phyloP scores from a whole-genome alignment of 192 early-diverging fungal genomes.

The Linnemannia hyalina region DNA sequence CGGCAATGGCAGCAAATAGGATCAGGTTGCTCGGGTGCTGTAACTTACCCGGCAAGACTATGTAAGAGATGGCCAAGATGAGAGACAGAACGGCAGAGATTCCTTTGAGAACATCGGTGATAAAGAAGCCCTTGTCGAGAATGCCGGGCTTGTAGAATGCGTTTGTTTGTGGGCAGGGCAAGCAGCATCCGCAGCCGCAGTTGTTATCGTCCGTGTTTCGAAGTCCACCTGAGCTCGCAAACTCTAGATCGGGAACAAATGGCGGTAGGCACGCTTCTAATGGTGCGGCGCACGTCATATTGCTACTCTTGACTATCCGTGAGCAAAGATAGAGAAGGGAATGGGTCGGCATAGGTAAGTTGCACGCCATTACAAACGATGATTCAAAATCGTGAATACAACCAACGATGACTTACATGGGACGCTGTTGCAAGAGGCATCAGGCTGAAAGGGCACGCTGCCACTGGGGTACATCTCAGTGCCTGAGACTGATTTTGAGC shows the following conservation, averaged over 20 bases:
- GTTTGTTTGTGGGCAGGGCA: constrained; percentile 61
- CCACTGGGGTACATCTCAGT: constrained; percentile 16
- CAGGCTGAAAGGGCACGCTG: constrained; percentile 3
- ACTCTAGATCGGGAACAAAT: constrained; percentile 46
- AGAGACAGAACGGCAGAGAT: constrained; percentile 45
- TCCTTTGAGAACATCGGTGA: constrained; percentile 58
- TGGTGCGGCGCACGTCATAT: constrained; percentile 29
- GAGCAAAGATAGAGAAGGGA: not conserved
- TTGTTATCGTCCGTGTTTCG: constrained; percentile 26
- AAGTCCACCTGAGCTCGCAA: constrained; percentile 26
- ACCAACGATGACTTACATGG: not conserved
- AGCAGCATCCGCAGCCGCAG: constrained; percentile 58
- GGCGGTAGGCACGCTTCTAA: constrained; percentile 40
- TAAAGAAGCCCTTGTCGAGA: constrained; percentile 51
- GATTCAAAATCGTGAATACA: no score
- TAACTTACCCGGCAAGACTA: constrained; percentile 59
- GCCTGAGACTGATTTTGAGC: not conserved
- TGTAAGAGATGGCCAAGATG: constrained; percentile 56
- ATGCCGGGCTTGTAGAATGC: constrained; percentile 56
- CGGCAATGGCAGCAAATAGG: constrained; percentile 41
- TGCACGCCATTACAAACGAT: constrained; percentile 43
- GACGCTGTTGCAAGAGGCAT: constrained; percentile 12
- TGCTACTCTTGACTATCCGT: constrained; percentile 18
- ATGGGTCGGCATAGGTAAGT: constrained; percentile 33
- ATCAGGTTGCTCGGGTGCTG: constrained; percentile 62